Evolutionary conservation across 2,329 filamentous ascomycete species (phyloP).

Genomic region (Penicillium aurantiogriseum): DNA sequence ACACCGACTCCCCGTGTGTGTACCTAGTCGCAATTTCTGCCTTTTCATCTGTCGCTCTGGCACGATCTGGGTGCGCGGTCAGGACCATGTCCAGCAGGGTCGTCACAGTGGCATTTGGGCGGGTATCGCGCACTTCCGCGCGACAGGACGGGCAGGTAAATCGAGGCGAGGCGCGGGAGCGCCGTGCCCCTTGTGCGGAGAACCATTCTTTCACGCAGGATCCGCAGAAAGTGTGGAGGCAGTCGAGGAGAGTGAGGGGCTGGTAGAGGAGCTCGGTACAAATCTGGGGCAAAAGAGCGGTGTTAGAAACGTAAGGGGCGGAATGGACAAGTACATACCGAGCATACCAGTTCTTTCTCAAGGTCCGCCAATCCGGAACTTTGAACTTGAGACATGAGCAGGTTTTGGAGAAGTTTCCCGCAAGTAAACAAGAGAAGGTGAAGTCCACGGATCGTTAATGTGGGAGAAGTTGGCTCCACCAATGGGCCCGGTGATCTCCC

Average conservation of each 20-base stretch:
- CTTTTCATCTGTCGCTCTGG: slow-evolving; percentile 69
- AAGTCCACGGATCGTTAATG: slow-evolving; percentile 1
- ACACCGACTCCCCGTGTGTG: slow-evolving; percentile 74
- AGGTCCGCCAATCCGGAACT: slow-evolving; percentile 60
- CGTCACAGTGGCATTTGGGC: slow-evolving; percentile 85
- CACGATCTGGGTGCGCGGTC: slow-evolving; percentile 72
- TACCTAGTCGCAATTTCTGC: slow-evolving; percentile 73
- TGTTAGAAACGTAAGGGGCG: slow-evolving; percentile 18
- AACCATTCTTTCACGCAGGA: slow-evolving; percentile 98
- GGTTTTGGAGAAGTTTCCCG: not conserved
- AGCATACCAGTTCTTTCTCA: slow-evolving; percentile 92
- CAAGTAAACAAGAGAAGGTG: not conserved
- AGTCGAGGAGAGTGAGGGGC: slow-evolving; percentile 86
- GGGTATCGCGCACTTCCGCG: slow-evolving; percentile 78
- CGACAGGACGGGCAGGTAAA: slow-evolving; percentile 95
- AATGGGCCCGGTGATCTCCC: slow-evolving; percentile 6
- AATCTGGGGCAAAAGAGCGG: slow-evolving; percentile 59
- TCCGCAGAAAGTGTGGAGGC: slow-evolving; percentile 93
- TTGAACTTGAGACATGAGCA: slow-evolving; percentile 9
- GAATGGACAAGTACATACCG: slow-evolving; percentile 61
- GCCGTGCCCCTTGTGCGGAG: slow-evolving; percentile 66
- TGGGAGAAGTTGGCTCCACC: slow-evolving; percentile 10
- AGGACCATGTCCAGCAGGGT: slow-evolving; percentile 88
- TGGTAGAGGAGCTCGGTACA: slow-evolving; percentile 94
- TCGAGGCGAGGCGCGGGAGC: slow-evolving; percentile 48